Conservation (phyloP, 1,139 yeast genomes). For the Debaryomyces psychrophilus region DNA sequence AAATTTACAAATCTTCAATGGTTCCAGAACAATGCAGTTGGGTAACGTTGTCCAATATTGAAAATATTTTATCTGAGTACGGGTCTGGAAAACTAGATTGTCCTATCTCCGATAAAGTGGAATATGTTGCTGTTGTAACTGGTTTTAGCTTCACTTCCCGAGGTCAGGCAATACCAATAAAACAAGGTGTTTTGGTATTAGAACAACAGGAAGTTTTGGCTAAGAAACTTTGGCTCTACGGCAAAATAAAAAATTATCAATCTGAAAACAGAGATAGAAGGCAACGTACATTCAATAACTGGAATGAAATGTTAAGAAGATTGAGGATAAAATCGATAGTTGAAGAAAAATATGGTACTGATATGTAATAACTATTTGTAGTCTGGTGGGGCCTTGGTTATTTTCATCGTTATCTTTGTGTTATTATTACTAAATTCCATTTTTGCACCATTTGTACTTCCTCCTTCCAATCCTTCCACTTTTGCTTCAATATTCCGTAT, state of each 20-base stretch:
- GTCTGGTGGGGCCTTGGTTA: conserved; percentile 43
- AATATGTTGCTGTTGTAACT: conserved; percentile 38
- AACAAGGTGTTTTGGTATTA: conserved; percentile 34
- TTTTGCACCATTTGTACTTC: conserved; percentile 34
- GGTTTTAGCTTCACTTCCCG: conserved; percentile 35
- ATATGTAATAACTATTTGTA: conserved; percentile 23
- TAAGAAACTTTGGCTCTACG: conserved; percentile 35
- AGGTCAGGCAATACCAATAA: conserved; percentile 35
- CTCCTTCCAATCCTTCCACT: conserved; percentile 22
- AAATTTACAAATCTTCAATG: conserved; percentile 36
- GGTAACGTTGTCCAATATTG: conserved; percentile 32
- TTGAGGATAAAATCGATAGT: conserved; percentile 28
- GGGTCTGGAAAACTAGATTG: conserved; percentile 12
- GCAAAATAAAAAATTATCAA: conserved; percentile 22
- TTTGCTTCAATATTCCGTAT: conserved; percentile 13
- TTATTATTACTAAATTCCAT: conserved; percentile 22
- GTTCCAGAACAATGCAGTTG: conserved; percentile 37
- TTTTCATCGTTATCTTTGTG: conserved; percentile 20
- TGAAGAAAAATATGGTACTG: conserved; percentile 14
- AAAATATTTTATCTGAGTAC: conserved; percentile 22
- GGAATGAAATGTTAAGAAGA: conserved; percentile 28
- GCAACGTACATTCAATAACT: conserved; percentile 17
- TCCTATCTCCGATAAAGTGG: conserved; percentile 15
- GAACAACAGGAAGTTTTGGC: conserved; percentile 21
- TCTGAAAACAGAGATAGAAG: conserved; percentile 11